These are phyloP conservation scores for Geranium rotundifolium DNA, from an alignment of 345 rosid species.

Conservation along the genomic window DNA sequence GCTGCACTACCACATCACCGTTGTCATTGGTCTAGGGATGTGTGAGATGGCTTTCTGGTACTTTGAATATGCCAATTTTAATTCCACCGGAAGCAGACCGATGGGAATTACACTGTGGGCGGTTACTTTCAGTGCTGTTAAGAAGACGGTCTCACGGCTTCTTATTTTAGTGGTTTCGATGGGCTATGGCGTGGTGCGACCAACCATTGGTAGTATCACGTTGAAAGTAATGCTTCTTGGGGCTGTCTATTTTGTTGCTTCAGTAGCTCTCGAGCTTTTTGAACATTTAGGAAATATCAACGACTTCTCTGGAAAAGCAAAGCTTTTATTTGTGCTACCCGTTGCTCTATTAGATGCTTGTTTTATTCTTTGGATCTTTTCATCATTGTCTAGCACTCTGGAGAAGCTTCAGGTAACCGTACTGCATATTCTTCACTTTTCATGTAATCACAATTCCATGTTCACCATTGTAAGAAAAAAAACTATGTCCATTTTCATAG, in stretches of 20 bases:
- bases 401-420: conserved; percentile 33
- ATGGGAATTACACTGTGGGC: conserved; percentile 29
- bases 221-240: conserved; percentile 24
- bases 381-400: conserved; percentile 28
- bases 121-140: conserved; percentile 23
- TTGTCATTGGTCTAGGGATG: conserved; percentile 31
- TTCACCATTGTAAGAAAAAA: too few species aligned
- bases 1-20: conserved; percentile 31
- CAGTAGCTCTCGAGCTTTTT: conserved; percentile 30
- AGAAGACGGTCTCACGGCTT: conserved; percentile 28
- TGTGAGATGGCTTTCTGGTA: conserved; percentile 42
- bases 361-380: conserved; percentile 38
- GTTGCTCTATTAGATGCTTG: conserved; percentile 30
- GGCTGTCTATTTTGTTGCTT: conserved; percentile 17
- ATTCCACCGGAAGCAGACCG: conserved; percentile 26
- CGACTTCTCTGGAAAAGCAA: conserved; percentile 29
- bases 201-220: conserved; percentile 24
- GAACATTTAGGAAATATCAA: conserved; percentile 33
- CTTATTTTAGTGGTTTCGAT: conserved; percentile 31
- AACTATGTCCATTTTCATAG: background rate
- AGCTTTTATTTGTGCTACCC: conserved; percentile 24
- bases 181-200: conserved; percentile 35
- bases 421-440: background rate
- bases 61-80: conserved; percentile 28
- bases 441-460: background rate